Conservation (phyloP, 208 protist species). For the Trichomonas vaginalis region DNA sequence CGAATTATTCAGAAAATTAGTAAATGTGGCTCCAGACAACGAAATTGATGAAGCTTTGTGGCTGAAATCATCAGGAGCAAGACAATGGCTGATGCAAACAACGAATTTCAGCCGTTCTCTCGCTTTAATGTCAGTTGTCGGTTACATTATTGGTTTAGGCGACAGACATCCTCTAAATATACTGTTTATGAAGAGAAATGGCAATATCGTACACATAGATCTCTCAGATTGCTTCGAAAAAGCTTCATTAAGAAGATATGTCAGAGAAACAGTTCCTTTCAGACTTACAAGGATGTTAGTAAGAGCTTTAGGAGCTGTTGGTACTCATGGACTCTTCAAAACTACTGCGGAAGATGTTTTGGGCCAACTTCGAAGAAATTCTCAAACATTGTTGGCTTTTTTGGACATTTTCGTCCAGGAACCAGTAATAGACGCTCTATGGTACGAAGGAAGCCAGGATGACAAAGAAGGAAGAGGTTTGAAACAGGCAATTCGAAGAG, state of each 20-base stretch:
- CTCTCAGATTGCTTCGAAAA: constrained; percentile 31
- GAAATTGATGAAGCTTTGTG: neutral
- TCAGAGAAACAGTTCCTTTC: constrained; percentile 2
- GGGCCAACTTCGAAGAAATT: neutral
- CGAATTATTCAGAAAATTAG: neutral
- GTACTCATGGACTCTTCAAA: neutral
- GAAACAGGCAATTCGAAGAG: neutral
- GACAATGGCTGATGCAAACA: neutral
- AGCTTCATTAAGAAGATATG: neutral
- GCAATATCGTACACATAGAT: constrained; percentile 16
- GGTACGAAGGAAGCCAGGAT: neutral
- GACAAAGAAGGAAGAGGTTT: neutral
- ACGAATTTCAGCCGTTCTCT: neutral
- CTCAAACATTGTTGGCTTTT: neutral
- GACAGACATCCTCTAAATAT: constrained; percentile 11
- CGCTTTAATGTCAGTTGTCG: neutral
- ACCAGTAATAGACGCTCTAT: neutral
- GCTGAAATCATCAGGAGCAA: neutral
- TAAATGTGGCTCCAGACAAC: neutral
- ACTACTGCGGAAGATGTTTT: constrained; percentile 4
- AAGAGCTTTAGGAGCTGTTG: neutral
- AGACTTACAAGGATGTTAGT: constrained; percentile 19
- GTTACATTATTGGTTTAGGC: neutral
- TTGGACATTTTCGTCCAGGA: constrained; percentile 7
- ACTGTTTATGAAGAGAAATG: neutral